Base-by-base conservation (phyloP, 768 basidiomycete species). In the Naematelia encephala region DNA sequence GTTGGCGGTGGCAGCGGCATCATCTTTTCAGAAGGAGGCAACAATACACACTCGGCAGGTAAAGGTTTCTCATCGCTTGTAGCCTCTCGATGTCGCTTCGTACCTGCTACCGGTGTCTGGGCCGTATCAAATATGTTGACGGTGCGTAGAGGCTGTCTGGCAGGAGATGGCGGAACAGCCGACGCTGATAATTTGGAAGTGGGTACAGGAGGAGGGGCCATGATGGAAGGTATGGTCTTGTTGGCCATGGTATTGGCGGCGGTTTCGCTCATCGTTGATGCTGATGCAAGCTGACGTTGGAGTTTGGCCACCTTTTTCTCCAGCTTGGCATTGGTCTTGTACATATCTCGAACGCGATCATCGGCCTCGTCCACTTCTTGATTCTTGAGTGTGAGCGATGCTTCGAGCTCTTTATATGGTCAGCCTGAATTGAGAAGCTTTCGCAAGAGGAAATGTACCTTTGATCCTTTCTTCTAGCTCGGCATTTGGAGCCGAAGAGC, bases 321-420 rank as follows among this genome's bases (percentile, higher is more conserved):
- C n/a, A 73, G 53, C 46, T 67, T 70, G 13, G 63, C 59, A n/a
- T 72, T 72, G 21, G 59, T 43, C 22, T 62, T 64, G 59, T 64
- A 67, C 16, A 57, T 60, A 47, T 72, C 70, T 22, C 67, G 57
- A 21, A 68, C 69, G 45, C 61, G 58, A 51, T 73, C 69, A 30
- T 70, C 69, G 11, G 72, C 72, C 49, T 67, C 67, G 60, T 73
- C 72, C 19, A 73, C 67, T 34, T 73, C 72, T 47, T 67, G 61
- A 16, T 59, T 63, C 56, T 70, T 70, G 30, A 60, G 54, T 4
- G 58, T 65, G 16, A 68, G 54, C 8, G 67, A 54, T 4, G 59
- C 34, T 51, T 68, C 66, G 25, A 73, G 65, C 51, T 70, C 71
- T 69, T 56, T 44, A 39, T n/a, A n/a, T n/a, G n/a, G n/a, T n/a